These are phyloP conservation scores for Calonectria hongkongensis DNA, from an alignment of 2,329 filamentous ascomycete species.

Conservation along the genomic window DNA sequence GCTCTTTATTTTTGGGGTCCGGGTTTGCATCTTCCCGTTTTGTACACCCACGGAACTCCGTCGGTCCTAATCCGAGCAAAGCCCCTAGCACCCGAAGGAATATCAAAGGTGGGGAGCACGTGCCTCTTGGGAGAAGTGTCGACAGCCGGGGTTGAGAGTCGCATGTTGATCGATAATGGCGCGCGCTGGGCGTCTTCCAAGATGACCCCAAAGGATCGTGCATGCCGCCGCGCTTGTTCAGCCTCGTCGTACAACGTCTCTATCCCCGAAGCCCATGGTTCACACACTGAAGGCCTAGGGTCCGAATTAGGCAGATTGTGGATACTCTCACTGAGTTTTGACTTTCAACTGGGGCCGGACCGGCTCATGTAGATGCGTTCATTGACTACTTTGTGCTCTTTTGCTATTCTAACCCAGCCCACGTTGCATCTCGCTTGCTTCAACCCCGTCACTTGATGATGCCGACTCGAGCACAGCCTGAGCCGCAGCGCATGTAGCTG, in stretches of 20 bases:
- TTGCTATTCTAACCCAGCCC: constrained; percentile 18
- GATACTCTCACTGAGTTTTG: not conserved
- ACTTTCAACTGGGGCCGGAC: not conserved
- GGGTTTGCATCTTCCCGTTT: constrained; percentile 1
- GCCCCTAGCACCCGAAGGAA: constrained; percentile 6
- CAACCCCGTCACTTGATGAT: constrained; percentile 18
- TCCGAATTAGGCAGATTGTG: constrained; percentile 27
- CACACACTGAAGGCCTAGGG: not conserved
- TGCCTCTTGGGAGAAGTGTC: not conserved
- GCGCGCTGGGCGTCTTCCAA: not conserved
- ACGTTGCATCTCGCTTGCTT: constrained; percentile 27
- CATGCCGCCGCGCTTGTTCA: constrained; percentile 25
- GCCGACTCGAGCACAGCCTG: constrained; percentile 2
- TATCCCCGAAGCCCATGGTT: constrained; percentile 15
- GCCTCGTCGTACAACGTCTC: constrained; percentile 32
- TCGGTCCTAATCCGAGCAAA: not conserved
- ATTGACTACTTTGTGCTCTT: constrained; percentile 6
- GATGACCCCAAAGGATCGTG: constrained; percentile 11
- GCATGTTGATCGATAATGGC: constrained; percentile 15
- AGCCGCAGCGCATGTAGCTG: constrained; percentile 5
- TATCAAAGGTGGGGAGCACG: constrained; percentile 6
- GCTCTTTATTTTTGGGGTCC: constrained; percentile 23
- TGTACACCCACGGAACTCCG: not conserved
- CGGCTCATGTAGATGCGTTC: constrained; percentile 17
- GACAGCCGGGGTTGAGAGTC: constrained; percentile 21